These are phyloP conservation scores for Yarrowia galli DNA, from an alignment of 1,139 yeast species.

Conservation along the genomic window DNA sequence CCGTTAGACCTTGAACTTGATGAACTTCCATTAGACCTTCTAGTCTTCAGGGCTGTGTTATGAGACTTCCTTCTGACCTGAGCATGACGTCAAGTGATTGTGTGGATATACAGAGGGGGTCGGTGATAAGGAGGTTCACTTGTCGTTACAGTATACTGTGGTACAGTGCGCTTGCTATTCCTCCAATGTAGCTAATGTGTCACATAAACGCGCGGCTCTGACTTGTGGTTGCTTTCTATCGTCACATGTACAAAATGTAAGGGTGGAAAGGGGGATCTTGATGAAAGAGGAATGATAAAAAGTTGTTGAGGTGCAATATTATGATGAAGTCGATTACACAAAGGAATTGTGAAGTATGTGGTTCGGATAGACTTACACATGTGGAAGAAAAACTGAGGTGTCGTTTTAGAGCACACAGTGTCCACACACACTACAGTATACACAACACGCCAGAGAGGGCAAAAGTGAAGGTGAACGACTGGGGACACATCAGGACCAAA, in stretches of 20 bases:
- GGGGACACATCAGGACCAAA: not conserved
- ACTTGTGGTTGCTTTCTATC: not conserved
- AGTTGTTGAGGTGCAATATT: not conserved
- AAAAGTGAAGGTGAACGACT: not conserved
- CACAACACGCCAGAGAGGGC: not conserved
- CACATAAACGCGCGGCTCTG: not conserved
- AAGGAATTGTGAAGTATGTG: not conserved
- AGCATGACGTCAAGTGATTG: too few relatives aligned
- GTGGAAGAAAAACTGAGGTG: not conserved
- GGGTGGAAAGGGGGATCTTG: not conserved
- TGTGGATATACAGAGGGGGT: too few relatives aligned
- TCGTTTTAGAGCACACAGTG: too few relatives aligned
- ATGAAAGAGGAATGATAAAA: not conserved
- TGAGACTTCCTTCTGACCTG: too few relatives aligned
- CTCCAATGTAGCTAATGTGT: not conserved
- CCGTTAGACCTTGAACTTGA: too few relatives aligned
- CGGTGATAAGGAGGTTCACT: too few relatives aligned
- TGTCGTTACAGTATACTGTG: too few relatives aligned
- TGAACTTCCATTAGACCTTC: too few relatives aligned
- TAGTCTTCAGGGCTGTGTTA: too few relatives aligned
- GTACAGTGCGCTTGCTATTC: too few relatives aligned
- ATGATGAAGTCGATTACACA: not conserved
- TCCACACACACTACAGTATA: too few relatives aligned
- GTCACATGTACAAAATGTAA: slow-evolving; percentile 5
- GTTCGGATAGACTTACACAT: not conserved